A percentile compares a stretch with the other conserved stretches of the same genome.
phyloP scores from a whole-genome alignment of 169 alveolate genomes.

The Plasmodium adleri region DNA sequence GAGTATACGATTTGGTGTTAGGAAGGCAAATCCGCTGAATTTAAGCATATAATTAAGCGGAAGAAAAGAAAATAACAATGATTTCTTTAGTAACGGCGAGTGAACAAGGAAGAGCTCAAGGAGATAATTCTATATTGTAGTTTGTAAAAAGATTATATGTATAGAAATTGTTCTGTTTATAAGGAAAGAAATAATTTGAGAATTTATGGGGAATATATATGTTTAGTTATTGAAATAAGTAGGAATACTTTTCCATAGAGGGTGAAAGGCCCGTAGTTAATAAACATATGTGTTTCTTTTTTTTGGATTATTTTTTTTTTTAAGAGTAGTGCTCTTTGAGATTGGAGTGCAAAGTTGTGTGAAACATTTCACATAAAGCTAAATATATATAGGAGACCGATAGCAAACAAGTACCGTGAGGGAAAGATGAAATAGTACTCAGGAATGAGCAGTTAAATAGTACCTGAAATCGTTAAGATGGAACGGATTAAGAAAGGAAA shows the following conservation, averaged over 20 bases:
- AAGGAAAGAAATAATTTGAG: neutral
- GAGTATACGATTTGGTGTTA: constrained; percentile 19
- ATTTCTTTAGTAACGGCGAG: constrained; percentile 94
- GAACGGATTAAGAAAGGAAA: constrained; percentile 30
- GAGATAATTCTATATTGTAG: constrained; percentile 68
- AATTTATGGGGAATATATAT: neutral
- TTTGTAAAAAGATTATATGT: neutral
- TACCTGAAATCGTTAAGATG: constrained; percentile 92
- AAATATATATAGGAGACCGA: constrained; percentile 93
- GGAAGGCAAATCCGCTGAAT: constrained; percentile 92
- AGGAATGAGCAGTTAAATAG: constrained; percentile 92
- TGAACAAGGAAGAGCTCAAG: constrained; percentile 93
- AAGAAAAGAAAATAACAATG: constrained; percentile 87
- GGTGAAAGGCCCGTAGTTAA: constrained; percentile 92
- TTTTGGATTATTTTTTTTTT: neutral
- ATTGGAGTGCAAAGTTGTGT: constrained; percentile 89
- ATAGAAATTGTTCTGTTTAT: too few species aligned
- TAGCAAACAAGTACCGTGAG: constrained; percentile 95
- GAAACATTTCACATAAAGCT: constrained; percentile 89
- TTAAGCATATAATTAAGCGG: constrained; percentile 93
- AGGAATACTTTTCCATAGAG: constrained; percentile 89
- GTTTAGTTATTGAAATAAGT: constrained; percentile 16
- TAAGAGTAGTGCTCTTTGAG: constrained; percentile 82
- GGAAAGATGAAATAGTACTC: constrained; percentile 95
- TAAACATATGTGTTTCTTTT: constrained; percentile 4